A percentile compares a stretch with the other conserved stretches of the same genome.
phyloP scores from a whole-genome alignment of 140 eudicot genomes.

The Flaveria floridana region DNA sequence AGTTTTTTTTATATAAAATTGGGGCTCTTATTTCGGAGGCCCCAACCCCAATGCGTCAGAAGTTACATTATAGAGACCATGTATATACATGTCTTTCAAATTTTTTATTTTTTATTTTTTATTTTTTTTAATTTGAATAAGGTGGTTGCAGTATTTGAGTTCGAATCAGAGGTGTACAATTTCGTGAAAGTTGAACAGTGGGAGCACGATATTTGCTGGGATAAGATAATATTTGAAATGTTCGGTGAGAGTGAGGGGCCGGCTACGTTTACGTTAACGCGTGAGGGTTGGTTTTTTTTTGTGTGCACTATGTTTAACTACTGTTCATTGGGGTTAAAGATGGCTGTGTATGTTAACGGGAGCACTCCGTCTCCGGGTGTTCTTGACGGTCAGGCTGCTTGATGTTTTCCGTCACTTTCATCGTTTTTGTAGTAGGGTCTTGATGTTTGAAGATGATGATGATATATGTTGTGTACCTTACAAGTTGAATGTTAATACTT shows the following conservation, averaged over 20 bases:
- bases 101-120: background rate
- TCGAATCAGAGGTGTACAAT: slow-evolving; percentile 46
- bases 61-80: too few relatives aligned
- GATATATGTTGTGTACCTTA: too few relatives aligned
- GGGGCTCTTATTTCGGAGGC: too few relatives aligned
- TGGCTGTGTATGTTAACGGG: background rate
- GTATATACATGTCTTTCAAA: background rate
- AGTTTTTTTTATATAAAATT: too few relatives aligned
- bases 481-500: too few relatives aligned
- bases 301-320: background rate
- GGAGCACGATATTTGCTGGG: too few relatives aligned
- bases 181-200: slow-evolving; percentile 33
- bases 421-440: too few relatives aligned
- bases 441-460: too few relatives aligned
- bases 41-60: too few relatives aligned
- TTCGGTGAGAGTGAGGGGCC: background rate
- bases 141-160: slow-evolving; percentile 48
- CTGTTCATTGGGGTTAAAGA: background rate
- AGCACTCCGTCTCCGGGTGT: background rate
- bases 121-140: background rate
- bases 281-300: background rate
- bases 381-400: background rate
- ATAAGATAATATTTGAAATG: too few relatives aligned
- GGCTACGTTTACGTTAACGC: background rate
- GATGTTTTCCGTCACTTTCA: background rate